phyloP scores from a whole-genome alignment of 169 alveolate species.

The Perkinsus chesapeaki region DNA sequence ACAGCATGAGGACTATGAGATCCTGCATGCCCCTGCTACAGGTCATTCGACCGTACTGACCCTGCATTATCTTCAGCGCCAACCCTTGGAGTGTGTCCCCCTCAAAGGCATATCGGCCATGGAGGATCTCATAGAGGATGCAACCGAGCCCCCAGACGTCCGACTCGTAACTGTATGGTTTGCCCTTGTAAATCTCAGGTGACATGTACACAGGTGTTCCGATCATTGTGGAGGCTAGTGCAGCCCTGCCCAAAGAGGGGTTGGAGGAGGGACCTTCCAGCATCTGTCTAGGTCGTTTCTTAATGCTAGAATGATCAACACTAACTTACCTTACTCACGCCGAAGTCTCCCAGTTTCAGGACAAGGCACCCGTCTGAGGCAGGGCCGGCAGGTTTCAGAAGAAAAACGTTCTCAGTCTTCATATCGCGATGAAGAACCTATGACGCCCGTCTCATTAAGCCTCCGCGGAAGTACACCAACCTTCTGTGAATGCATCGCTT shows the following conservation, averaged over 20 bases:
- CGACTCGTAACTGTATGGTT: conserved; percentile 68
- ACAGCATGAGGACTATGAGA: background rate
- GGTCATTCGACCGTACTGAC: background rate
- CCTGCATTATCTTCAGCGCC: conserved; percentile 14
- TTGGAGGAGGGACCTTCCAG: background rate
- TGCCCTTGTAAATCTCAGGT: conserved; percentile 76
- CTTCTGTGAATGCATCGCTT: background rate
- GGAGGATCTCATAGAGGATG: conserved; percentile 61
- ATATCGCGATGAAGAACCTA: conserved; percentile 79
- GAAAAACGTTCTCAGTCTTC: conserved; percentile 76
- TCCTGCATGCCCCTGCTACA: background rate
- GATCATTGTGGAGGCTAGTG: conserved; percentile 68
- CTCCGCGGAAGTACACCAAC: background rate
- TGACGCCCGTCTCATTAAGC: background rate
- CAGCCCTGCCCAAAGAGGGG: conserved; percentile 48
- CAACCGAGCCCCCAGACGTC: conserved; percentile 76
- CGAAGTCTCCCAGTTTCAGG: conserved; percentile 83
- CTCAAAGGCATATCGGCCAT: conserved; percentile 73
- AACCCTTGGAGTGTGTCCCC: conserved; percentile 48
- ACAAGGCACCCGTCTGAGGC: conserved; percentile 32
- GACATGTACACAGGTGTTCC: conserved; percentile 85
- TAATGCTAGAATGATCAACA: background rate
- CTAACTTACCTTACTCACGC: conserved; percentile 63
- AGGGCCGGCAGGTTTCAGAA: conserved; percentile 35
- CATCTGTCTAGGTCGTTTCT: background rate